Base-by-base conservation (phyloP, 2,329 filamentous ascomycete genomes). In the Nigrospora osmanthi region DNA sequence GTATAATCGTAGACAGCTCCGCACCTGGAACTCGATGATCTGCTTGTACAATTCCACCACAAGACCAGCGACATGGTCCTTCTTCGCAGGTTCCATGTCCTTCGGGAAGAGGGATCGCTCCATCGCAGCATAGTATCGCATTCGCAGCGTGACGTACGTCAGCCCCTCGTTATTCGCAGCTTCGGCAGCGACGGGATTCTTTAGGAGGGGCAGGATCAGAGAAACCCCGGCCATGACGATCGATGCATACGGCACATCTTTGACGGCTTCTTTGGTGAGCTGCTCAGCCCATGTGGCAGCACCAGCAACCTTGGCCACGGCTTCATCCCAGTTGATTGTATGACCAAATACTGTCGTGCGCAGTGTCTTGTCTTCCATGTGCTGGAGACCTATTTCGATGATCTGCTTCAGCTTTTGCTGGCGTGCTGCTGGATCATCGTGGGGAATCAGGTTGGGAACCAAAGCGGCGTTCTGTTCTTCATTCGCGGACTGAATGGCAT, bases 1-100 rank as follows among this genome's bases (percentile, higher is more conserved):
- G 39, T 58, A 61, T 43, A 66, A 61, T 30, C 62, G 49, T 7
- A 67, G 40, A 14, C 64, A 57, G 33, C 54, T 62, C 19, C 43
- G 45, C n/a, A 65, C 38, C 41, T 67, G 64, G 33, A 66, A 68
- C 5, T 57, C 54, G n/a, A 67, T 51, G 33, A 68, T 59, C 12
- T 47, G 32, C 30, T 57, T 40, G 43, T 67, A 67, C 6, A 67
- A 55, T 1, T 52, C 45, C 2, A 58, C 43, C 15, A 63, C 44
- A 6, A 50, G 46, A 3, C 10, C 38, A 2, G 47, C 38, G 14
- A 51, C 39, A 36, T 58, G 50, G 6, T 4, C 23, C 37, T 43
- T 52, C 33, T 59, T 35, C 1, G 42, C 46, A 1, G 38, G 9
- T 9, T 36, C 42, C 16, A 44, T 10, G 38, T 42, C 30, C 34